Evolutionary conservation across 75 land plant species (phyloP), one percentile per base, ranked within the genome.

Genomic region (Picea glauca): DNA sequence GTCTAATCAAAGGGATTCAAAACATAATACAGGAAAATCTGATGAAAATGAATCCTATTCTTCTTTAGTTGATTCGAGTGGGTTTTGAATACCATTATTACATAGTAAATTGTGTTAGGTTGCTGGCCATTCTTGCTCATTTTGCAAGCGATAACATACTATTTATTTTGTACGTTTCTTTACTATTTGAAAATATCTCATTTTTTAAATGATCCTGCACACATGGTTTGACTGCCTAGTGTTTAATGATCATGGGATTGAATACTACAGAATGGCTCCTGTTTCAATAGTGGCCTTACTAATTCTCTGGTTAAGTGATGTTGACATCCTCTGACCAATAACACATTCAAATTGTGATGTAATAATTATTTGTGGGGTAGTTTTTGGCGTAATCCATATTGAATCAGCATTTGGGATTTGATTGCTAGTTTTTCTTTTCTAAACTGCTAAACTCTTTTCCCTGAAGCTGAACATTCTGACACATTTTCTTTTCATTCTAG

Each of bases 11-110:
- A 75, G 58, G 63, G 77, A 17, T 60, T 79, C 56, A 62, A 23
- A 76, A 76, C 81, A 81, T 68, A 77, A 50, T 32, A 58, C 59
- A 33, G 58, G 13, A 0, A 63, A 35, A 4, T 77, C 81, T 50
- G 94, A 93, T 84, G 92, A 91, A 78, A 88, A 96, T 81, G 93
- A 82, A 38, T 92, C 93, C 13, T 96, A 96, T 77, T 88, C 99
- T 6, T 85, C 99, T 73, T 83, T 96, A 58, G 88, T 96, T 60
- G 91, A 78, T 67, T 88, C 90, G 33, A 35, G 68, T 64, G 93
- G 96, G 6, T 93, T 90, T 72, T 89, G 62, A 83, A n/a, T 61
- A 46, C 8, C 50, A 46, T 46, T 46, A 46, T 7, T 7, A 46
- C 7, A 5, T 40, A 40, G 38, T 68, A 46, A 68, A 15, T 59